Conservation (phyloP, 352 stramenopile genomes). For the Phytophthora pseudosyringae region DNA sequence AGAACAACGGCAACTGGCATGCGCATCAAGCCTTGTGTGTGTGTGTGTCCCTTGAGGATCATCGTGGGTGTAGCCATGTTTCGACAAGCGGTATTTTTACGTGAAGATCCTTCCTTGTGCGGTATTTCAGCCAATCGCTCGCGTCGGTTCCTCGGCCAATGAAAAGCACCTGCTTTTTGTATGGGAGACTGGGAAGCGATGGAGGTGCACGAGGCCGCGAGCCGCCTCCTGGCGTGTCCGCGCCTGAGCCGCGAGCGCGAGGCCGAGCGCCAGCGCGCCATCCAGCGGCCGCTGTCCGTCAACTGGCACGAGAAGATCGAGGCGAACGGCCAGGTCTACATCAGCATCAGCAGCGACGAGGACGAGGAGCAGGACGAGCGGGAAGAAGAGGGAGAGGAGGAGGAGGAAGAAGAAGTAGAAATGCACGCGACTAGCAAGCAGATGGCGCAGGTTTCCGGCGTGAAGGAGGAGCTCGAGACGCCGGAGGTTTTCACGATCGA, state of each 20-base stretch:
- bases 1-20: conserved; percentile 17
- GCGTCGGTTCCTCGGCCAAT: conserved; percentile 26
- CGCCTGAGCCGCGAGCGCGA: conserved; percentile 44
- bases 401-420: conserved; percentile 15
- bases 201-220: conserved; percentile 43
- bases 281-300: conserved; percentile 82
- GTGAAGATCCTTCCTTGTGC: conserved; percentile 16
- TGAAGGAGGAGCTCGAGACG: conserved; percentile 14
- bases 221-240: conserved; percentile 44
- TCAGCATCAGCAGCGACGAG: conserved; percentile 58
- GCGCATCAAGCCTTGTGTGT: conserved; percentile 5
- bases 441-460: background rate
- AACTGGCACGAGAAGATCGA: conserved; percentile 68
- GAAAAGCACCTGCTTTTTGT: conserved; percentile 29
- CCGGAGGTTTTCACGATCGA: conserved; percentile 45
- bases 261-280: conserved; percentile 76
- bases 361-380: conserved; percentile 16
- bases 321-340: conserved; percentile 60
- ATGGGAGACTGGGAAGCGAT: conserved; percentile 21
- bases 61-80: conserved; percentile 23
- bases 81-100: background rate
- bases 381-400: conserved; percentile 11
- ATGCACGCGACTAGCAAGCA: background rate
- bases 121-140: conserved; percentile 30
- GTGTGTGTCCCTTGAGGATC: conserved; percentile 5